Conservation (phyloP, 1,284 basidiomycete species). For the Exsudoporus floridanus region DNA sequence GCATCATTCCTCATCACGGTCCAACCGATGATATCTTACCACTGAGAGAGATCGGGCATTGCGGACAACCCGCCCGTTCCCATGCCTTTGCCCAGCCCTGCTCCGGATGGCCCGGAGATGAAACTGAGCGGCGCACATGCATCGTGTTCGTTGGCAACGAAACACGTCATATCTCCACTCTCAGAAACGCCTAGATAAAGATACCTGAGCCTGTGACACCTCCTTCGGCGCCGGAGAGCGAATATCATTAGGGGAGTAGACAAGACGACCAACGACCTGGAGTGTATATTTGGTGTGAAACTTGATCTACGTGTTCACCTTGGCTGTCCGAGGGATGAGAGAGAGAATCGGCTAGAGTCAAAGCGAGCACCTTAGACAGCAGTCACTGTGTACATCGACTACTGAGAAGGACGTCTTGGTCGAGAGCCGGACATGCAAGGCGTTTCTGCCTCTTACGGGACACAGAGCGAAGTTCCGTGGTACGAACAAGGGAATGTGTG, state of each 20-base stretch:
- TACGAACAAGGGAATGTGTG: too few relatives aligned
- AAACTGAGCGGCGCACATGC: not conserved
- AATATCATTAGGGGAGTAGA: not conserved
- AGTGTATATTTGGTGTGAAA: not conserved
- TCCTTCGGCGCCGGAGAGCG: not conserved
- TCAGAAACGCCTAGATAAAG: not conserved
- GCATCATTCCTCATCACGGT: too few relatives aligned
- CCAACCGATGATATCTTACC: not conserved
- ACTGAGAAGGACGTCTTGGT: too few relatives aligned
- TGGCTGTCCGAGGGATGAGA: not conserved
- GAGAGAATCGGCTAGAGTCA: not conserved
- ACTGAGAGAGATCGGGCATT: not conserved
- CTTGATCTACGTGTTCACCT: not conserved
- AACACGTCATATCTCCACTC: not conserved
- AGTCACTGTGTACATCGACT: too few relatives aligned
- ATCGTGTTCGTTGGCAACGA: not conserved
- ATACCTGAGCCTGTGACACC: not conserved
- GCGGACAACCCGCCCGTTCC: not conserved
- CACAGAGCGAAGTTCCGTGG: too few relatives aligned
- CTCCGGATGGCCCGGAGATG: too few relatives aligned
- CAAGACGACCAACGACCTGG: too few relatives aligned
- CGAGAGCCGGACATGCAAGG: too few relatives aligned
- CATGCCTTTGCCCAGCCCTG: too few relatives aligned
- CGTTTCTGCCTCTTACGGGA: too few relatives aligned
- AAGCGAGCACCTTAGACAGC: too few relatives aligned